Evolutionary conservation across 345 rosid genomes (phyloP).

Genomic region (Boechera divaricarpa): DNA sequence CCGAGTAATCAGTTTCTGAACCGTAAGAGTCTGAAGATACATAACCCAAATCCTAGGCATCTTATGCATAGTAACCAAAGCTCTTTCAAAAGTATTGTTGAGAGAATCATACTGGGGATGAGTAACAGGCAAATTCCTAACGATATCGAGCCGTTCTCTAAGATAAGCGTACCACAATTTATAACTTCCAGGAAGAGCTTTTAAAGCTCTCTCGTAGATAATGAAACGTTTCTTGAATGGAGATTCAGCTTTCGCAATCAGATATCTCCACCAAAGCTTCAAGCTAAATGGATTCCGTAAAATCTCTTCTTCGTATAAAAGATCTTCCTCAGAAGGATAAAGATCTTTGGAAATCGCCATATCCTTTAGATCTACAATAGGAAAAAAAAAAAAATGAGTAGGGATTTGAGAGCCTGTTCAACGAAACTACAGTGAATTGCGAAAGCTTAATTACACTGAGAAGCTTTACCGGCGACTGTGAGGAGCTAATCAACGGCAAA

Average conservation of each 20-base stretch:
- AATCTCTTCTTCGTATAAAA: conserved; percentile 85
- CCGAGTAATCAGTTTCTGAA: conserved; percentile 66
- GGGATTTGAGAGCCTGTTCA: conserved; percentile 7
- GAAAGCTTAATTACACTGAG: neutral
- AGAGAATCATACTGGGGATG: conserved; percentile 75
- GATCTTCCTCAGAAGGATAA: conserved; percentile 86
- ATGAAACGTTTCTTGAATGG: conserved; percentile 74
- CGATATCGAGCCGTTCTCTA: conserved; percentile 75
- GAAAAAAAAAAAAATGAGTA: neutral
- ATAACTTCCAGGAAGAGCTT: conserved; percentile 91
- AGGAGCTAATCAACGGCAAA: neutral
- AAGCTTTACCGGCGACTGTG: conserved; percentile 18
- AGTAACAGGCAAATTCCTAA: conserved; percentile 68
- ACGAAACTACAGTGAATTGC: neutral
- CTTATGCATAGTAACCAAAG: conserved; percentile 89
- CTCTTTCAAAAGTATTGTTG: conserved; percentile 88
- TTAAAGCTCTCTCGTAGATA: conserved; percentile 84
- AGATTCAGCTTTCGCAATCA: conserved; percentile 69
- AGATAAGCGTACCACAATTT: conserved; percentile 91
- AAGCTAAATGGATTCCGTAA: conserved; percentile 82
- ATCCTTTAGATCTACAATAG: conserved; percentile 29
- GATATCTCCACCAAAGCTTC: conserved; percentile 96
- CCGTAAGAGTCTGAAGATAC: conserved; percentile 68
- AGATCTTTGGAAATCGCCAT: conserved; percentile 81
- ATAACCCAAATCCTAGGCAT: conserved; percentile 94